These are phyloP conservation scores for Aegilops umbellulata DNA, from an alignment of 176 grass and related monocot genomes.

Conservation along the genomic window DNA sequence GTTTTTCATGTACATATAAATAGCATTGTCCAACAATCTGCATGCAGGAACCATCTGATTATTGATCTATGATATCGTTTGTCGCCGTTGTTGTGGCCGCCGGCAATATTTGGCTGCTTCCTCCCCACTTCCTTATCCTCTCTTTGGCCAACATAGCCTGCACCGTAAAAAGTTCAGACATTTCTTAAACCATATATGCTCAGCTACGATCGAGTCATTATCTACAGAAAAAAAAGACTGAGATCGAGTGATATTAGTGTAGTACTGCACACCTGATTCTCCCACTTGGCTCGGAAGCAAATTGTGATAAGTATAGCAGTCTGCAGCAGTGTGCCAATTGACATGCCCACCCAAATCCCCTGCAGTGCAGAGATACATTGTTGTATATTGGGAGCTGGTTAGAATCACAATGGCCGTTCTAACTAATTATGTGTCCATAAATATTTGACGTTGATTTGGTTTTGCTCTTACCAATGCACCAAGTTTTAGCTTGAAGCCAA, in stretches of 20 bases:
- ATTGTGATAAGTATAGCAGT: constrained; percentile 59
- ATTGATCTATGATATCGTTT: neutral
- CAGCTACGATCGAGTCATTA: neutral
- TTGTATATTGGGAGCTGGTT: neutral
- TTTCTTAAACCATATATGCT: neutral
- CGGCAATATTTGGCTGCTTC: constrained; percentile 27
- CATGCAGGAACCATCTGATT: neutral
- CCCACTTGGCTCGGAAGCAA: constrained; percentile 77
- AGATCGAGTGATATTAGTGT: neutral
- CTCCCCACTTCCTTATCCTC: constrained; percentile 67
- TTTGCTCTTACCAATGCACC: constrained; percentile 42
- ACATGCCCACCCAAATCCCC: constrained; percentile 96
- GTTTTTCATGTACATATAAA: too few relatives aligned
- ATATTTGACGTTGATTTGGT: neutral
- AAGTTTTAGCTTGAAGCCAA: constrained; percentile 77
- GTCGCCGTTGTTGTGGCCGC: neutral
- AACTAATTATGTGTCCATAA: neutral
- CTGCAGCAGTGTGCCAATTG: constrained; percentile 74
- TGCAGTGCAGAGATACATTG: constrained; percentile 23
- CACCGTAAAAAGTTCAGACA: neutral
- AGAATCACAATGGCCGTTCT: neutral
- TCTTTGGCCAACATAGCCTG: constrained; percentile 67
- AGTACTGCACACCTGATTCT: constrained; percentile 74
- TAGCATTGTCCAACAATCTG: neutral
- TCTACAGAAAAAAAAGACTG: neutral